Conservation (phyloP, 192 early-diverging fungal genomes). For the Coemansia sp. region DNA sequence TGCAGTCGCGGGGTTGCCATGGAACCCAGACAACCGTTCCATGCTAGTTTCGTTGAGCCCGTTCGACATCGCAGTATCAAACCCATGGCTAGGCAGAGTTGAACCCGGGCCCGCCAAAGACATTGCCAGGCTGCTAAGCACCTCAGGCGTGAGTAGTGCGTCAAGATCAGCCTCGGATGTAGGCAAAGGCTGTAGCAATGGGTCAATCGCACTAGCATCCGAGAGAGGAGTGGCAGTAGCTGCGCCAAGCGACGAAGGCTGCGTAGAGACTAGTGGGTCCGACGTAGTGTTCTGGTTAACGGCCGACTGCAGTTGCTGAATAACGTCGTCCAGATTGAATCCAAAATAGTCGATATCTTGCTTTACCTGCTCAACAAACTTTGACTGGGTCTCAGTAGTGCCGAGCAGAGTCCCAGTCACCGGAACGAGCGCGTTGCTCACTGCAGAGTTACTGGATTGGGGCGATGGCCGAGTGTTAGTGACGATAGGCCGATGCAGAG, state of each 20-base stretch:
- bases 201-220: background rate
- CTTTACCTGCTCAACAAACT: conserved; percentile 38
- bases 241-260: conserved; percentile 2
- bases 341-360: conserved; percentile 30
- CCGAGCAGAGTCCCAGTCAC: conserved; percentile 10
- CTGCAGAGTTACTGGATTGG: background rate
- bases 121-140: conserved; percentile 11
- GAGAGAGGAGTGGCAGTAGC: background rate
- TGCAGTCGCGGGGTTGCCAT: background rate
- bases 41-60: conserved; percentile 5
- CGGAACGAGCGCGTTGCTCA: conserved; percentile 16
- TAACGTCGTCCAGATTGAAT: conserved; percentile 27
- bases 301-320: conserved; percentile 22
- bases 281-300: background rate
- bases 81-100: background rate
- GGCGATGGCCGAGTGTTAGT: background rate
- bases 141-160: conserved; percentile 14
- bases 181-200: background rate
- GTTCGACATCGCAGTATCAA: background rate
- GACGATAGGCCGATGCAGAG: conserved; percentile 17
- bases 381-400: conserved; percentile 20
- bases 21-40: conserved; percentile 3
- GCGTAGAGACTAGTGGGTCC: conserved; percentile 1
- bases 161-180: conserved; percentile 5
- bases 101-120: background rate